Evolutionary conservation across 1,284 basidiomycete species (phyloP).

Genomic region (Microbotryomycetes sp.): DNA sequence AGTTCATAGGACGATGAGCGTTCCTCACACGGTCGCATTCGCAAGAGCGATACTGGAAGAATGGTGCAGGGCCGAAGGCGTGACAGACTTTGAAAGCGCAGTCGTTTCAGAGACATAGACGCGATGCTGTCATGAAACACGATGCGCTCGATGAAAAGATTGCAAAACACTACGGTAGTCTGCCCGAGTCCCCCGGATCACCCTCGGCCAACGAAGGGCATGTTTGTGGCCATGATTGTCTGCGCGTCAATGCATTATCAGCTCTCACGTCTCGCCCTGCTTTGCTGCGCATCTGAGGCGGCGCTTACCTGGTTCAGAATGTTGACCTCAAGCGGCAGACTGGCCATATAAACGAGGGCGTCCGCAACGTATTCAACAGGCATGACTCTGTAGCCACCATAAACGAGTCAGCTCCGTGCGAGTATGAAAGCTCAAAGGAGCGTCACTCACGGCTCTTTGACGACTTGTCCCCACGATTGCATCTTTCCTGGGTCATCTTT

Average conservation of each 20-base stretch:
- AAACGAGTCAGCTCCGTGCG: neutral
- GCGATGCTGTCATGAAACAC: too few relatives aligned
- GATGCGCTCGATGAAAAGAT: too few relatives aligned
- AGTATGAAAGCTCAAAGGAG: neutral
- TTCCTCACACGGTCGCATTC: constrained; percentile 16
- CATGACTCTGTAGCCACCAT: constrained; percentile 44
- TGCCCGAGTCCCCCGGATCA: constrained; percentile 36
- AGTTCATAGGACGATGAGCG: constrained; percentile 5
- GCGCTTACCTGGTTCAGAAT: constrained; percentile 55
- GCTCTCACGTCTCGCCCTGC: neutral
- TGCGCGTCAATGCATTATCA: neutral
- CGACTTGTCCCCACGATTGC: constrained; percentile 59
- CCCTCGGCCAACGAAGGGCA: constrained; percentile 58
- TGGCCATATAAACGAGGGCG: constrained; percentile 61
- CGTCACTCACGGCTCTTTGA: constrained; percentile 48
- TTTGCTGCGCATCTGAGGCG: neutral
- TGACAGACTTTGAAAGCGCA: constrained; percentile 6
- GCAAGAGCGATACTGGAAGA: constrained; percentile 11
- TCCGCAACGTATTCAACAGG: constrained; percentile 63
- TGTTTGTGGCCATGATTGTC: constrained; percentile 49
- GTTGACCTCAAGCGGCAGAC: constrained; percentile 59
- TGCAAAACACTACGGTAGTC: neutral
- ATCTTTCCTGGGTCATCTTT: constrained; percentile 47
- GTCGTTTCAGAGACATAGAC: neutral
- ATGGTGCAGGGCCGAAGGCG: constrained; percentile 9